Percentiles rank a stretch among this genome's conserved stretches.
Evolutionary conservation across 208 protist species (phyloP).

Genomic region (Trypanosoma conorhini): DNA sequence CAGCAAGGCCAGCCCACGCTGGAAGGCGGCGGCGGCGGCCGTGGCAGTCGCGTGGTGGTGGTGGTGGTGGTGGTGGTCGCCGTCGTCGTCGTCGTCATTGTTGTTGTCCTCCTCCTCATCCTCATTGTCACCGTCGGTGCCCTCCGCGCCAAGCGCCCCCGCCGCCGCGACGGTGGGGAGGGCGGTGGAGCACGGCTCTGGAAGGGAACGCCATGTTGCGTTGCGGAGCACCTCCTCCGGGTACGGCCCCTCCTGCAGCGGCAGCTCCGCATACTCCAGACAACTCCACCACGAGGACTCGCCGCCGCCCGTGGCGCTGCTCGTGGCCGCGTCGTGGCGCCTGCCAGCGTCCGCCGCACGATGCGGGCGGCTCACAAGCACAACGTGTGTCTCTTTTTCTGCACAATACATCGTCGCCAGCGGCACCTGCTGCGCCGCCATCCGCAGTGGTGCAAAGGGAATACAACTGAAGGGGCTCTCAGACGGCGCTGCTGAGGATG

Average conservation of each 20-base stretch:
- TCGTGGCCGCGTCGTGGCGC: background rate
- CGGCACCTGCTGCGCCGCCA: conserved; percentile 19
- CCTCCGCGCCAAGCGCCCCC: background rate
- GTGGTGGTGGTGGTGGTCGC: too few species aligned
- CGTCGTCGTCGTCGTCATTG: background rate
- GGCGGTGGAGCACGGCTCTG: conserved; percentile 1
- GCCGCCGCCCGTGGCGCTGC: background rate
- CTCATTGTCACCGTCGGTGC: conserved; percentile 3
- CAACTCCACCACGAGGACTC: conserved; percentile 18
- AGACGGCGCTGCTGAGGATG: conserved; percentile 1
- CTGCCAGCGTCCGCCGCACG: background rate
- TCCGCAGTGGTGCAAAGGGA: conserved; percentile 17
- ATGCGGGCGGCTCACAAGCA: conserved; percentile 9
- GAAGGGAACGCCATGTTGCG: conserved; percentile 18
- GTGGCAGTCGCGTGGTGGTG: too few species aligned
- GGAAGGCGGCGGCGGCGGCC: background rate
- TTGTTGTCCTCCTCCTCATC: conserved; percentile 1
- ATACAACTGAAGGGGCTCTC: conserved; percentile 12
- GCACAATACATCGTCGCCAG: conserved; percentile 26
- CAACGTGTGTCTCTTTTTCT: conserved; percentile 21
- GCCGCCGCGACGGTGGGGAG: background rate
- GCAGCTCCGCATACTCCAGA: conserved; percentile 22
- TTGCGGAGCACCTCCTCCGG: conserved; percentile 7
- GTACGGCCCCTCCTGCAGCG: conserved; percentile 26
- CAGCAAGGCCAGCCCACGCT: conserved; percentile 12